Base-by-base conservation (phyloP, 306 rosid genomes). In the Ceratonia siliqua region DNA sequence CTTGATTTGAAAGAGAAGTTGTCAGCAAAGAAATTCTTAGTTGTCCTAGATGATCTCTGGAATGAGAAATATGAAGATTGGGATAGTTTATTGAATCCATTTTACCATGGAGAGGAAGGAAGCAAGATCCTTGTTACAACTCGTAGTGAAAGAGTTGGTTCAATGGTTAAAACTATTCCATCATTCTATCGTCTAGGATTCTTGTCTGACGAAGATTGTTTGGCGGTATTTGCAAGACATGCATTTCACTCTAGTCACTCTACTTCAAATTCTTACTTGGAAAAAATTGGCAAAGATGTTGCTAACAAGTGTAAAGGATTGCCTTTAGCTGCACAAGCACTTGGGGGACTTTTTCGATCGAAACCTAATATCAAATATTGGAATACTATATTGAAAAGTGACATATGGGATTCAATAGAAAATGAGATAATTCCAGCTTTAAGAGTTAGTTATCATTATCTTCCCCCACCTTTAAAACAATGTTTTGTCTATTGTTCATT, bases 81-180 rank as follows among this genome's bases (percentile, higher is more conserved):
- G 78, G 8, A 0, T 10, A 33, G 0, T 12, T 3, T 81, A 18
- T 25, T 1, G 2, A 22, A 0, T 0, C 62, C 76, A 1, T 65
- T 82, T 10, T 5, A 2, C 0, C 7, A 3, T 15, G 80, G 72
- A 2, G 43, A 53, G 1, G 2, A 15, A 1, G 74, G 78, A 20
- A 22, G 78, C 32, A 76, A 50, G 41, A 55, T 81, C 20, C 3
- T 81, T 9, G 32, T 81, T n/a, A 71, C 82, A n/a, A n/a, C n/a
- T n/a, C n/a, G n/a, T n/a, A n/a, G n/a, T n/a, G n/a, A n/a, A n/a
- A n/a, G n/a, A n/a, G 62, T 80, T 14, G 65, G 77, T 10, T 48
- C 30, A 0, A 9, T 32, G 0, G 33, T 61, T 21, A 20, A 13
- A 30, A 32, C 76, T 21, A 0, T 0, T 21, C 1, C 3, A 8